A percentile compares a stretch with the other conserved stretches of the same genome.
Evolutionary conservation across 139 green algal species (phyloP).

Genomic region (Chlamydomonas eustigma): DNA sequence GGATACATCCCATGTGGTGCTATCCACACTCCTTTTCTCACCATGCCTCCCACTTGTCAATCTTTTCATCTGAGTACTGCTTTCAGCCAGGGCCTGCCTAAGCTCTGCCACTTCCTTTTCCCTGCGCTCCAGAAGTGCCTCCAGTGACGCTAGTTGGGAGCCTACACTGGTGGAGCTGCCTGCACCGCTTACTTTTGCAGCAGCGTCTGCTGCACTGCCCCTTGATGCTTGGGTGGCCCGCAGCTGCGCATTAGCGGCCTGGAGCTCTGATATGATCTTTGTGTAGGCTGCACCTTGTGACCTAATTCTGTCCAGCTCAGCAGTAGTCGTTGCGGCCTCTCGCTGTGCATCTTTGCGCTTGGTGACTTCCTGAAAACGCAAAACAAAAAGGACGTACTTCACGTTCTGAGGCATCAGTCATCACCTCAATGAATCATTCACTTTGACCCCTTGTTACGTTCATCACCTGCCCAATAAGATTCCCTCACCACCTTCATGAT

Average conservation of each 20-base stretch:
- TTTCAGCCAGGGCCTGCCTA: slow-evolving; percentile 35
- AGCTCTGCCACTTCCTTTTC: slow-evolving; percentile 36
- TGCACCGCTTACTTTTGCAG: background rate
- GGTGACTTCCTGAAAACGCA: slow-evolving; percentile 34
- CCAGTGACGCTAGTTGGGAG: slow-evolving; percentile 24
- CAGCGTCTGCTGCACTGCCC: background rate
- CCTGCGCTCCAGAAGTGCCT: slow-evolving; percentile 31
- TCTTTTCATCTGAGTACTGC: slow-evolving; percentile 7
- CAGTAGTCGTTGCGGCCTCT: slow-evolving; percentile 29
- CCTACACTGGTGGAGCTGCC: background rate
- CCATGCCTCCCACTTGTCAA: too few relatives aligned
- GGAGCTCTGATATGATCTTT: slow-evolving; percentile 41
- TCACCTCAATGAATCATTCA: too few relatives aligned
- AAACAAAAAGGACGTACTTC: too few relatives aligned
- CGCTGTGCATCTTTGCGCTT: slow-evolving; percentile 41
- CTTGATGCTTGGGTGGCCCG: slow-evolving; percentile 7
- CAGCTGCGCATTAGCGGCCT: slow-evolving; percentile 35
- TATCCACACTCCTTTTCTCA: too few relatives aligned
- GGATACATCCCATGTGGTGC: too few relatives aligned
- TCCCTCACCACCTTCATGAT: too few relatives aligned
- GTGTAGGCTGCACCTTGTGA: slow-evolving; percentile 25
- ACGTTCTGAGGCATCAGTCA: too few relatives aligned
- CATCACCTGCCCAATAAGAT: too few relatives aligned
- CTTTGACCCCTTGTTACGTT: too few relatives aligned
- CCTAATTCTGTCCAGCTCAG: slow-evolving; percentile 43